Base-by-base conservation (phyloP, 441 rosid genomes). In the Corymbia calophylla region DNA sequence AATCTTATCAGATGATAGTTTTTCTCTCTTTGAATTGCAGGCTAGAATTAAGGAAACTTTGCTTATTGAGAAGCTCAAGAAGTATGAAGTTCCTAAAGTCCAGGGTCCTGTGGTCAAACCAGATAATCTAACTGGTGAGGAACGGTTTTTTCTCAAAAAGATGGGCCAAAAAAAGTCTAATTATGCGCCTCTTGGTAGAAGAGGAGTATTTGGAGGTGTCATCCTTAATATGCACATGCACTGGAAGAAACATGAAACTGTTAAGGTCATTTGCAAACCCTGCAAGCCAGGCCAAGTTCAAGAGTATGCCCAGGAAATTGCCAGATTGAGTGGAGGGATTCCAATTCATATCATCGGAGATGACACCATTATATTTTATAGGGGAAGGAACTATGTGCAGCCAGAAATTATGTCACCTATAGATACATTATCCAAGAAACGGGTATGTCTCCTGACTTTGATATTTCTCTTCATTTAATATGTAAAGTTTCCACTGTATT, bases 351-450 rank as follows among this genome's bases (percentile, higher is more conserved):
- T 94, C 29, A 93, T 94, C 15, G 96, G 98, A 54, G 96, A 97
- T 39, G 96, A 97, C 91, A 95, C 96, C 8, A 92, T 98, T 89
- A 62, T 97, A 88, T 97, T 98, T 88, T 98, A 96, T 91, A 91
- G 99, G 91, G 99, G 99, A 89, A 98, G 96, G 89, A 93, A 96
- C 92, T 97, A 98, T 88, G 97, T 96, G 86, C 99, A 96, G 93
- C 99, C 99, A 14, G 94, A 96, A 92, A 94, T 97, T 66, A 97
- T 97, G 99, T 95, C 98, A 87, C 99, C 99, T 5, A 91, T 95
- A 39, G 98, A 97, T 92, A 97, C 99, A 81, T 89, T 98, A 89
- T 96, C 99, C 39, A 97, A 96, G 94, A 96, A 97, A 91, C 94
- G 88, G 95, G 99, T 95, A 86, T 15, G 92, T 90, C 29, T 29